phyloP scores from a whole-genome alignment of 495 filamentous ascomycete species.

The Glonium stellatum region DNA sequence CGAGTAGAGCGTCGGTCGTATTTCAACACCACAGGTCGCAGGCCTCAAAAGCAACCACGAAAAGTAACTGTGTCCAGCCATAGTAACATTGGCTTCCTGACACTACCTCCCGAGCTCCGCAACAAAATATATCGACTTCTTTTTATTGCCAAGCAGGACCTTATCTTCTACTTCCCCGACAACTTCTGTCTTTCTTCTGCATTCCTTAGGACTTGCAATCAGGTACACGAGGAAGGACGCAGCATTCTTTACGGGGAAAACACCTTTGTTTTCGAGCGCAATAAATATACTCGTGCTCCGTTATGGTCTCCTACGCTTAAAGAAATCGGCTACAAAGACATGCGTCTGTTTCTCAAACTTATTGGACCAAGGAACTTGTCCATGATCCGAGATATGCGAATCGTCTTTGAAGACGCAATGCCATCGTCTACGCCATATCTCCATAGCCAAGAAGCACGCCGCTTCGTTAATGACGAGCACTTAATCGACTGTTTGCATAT shows the following conservation, averaged over 20 bases:
- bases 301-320: constrained; percentile 23
- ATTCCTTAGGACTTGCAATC: constrained; percentile 35
- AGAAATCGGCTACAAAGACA: constrained; percentile 33
- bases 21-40: not conserved
- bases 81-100: constrained; percentile 28
- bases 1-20: not conserved
- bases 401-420: constrained; percentile 30
- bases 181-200: constrained; percentile 32
- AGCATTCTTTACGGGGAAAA: constrained; percentile 37
- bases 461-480: constrained; percentile 34
- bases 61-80: constrained; percentile 17
- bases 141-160: constrained; percentile 19
- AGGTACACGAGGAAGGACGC: constrained; percentile 32
- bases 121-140: constrained; percentile 35
- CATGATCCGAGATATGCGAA: constrained; percentile 23
- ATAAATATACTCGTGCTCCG: constrained; percentile 5
- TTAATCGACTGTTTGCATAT: constrained; percentile 29
- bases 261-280: constrained; percentile 32
- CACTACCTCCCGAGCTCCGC: constrained; percentile 37
- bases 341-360: constrained; percentile 28
- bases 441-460: constrained; percentile 24
- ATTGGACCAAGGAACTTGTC: constrained; percentile 30
- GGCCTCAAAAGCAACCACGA: not conserved
- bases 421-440: constrained; percentile 27
- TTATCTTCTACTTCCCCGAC: constrained; percentile 23